phyloP scores from a whole-genome alignment of 257 asterid species.

The Solanum clarkiae region DNA sequence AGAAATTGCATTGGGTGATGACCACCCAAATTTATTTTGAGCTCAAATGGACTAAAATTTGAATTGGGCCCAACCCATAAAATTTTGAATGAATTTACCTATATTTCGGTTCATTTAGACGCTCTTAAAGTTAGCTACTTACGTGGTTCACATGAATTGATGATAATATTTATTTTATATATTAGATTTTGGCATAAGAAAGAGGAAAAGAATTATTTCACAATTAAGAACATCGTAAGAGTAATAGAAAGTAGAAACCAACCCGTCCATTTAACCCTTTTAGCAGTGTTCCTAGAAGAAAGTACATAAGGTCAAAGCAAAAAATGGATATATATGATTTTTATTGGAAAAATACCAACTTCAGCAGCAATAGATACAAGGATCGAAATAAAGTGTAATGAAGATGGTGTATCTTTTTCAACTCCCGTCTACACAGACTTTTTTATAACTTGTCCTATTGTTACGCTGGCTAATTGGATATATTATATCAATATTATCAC shows the following conservation, averaged over 20 bases:
- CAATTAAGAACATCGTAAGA: background rate
- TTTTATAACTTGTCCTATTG: background rate
- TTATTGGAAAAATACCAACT: background rate
- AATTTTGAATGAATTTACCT: no score
- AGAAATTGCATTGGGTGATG: no score
- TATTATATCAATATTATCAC: background rate
- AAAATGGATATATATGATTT: background rate
- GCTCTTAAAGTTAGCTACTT: background rate
- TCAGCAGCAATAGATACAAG: background rate
- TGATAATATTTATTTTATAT: background rate
- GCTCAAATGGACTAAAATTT: no score
- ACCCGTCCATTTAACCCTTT: background rate
- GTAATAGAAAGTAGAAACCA: background rate
- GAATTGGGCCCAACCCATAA: no score
- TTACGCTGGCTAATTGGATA: background rate
- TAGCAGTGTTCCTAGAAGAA: background rate
- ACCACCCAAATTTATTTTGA: no score
- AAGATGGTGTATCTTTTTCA: background rate
- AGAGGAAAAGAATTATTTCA: background rate
- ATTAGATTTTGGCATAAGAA: background rate
- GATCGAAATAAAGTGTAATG: background rate
- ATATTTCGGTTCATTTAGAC: background rate
- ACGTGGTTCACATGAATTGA: background rate
- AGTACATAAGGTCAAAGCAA: background rate
- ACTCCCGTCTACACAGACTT: background rate